Percentiles rank a stretch among this genome's conserved stretches.
phyloP scores from a whole-genome alignment of 2,329 filamentous ascomycete genomes.

The Rosellinia necatrix region DNA sequence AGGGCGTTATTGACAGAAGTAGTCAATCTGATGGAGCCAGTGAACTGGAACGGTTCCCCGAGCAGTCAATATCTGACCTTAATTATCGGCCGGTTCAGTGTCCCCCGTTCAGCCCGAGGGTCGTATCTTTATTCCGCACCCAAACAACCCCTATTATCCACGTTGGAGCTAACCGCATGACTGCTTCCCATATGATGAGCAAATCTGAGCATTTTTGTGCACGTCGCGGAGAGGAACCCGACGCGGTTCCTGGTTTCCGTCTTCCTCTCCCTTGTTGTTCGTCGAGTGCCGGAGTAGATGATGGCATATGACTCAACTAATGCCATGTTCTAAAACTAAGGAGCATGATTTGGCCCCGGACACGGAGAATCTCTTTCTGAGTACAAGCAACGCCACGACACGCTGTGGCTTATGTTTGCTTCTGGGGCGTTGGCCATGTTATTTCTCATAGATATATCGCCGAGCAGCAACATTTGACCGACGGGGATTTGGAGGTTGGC shows the following conservation, averaged over 20 bases:
- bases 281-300: background rate
- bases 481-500: background rate
- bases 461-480: background rate
- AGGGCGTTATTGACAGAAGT: background rate
- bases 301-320: background rate
- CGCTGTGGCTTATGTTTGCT: background rate
- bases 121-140: constrained; percentile 29
- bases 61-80: constrained; percentile 8
- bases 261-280: background rate
- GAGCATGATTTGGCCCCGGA: background rate
- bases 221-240: background rate
- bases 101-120: constrained; percentile 27
- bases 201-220: background rate
- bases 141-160: constrained; percentile 32
- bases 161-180: constrained; percentile 23
- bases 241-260: background rate
- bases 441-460: background rate
- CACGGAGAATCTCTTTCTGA: background rate
- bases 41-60: background rate
- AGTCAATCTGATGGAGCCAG: background rate
- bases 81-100: constrained; percentile 17
- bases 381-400: background rate
- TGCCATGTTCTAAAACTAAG: background rate
- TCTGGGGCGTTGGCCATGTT: background rate
- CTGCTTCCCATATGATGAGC: constrained; percentile 31